These are phyloP conservation scores for Taphrina confusa DNA, from an alignment of 1,139 yeast genomes.

Conservation along the genomic window DNA sequence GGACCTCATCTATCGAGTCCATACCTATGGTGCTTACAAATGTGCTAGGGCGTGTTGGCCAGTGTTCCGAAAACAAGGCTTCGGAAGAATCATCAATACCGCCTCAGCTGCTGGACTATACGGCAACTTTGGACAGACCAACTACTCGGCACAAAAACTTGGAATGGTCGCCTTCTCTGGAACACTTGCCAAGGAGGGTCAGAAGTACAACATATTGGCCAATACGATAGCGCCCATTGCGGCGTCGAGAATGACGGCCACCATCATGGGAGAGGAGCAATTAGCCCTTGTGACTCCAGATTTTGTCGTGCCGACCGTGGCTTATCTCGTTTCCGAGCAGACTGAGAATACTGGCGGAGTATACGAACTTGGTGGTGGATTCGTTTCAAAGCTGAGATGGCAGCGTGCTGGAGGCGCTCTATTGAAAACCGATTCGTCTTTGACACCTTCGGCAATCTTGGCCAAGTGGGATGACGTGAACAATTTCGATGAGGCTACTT, in stretches of 20 bases:
- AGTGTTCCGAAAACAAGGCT: constrained; percentile 75
- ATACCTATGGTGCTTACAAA: constrained; percentile 83
- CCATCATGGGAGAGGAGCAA: constrained; percentile 79
- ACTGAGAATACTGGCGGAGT: constrained; percentile 66
- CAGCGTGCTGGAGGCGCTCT: constrained; percentile 85
- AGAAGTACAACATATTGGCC: constrained; percentile 74
- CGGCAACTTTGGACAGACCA: constrained; percentile 96
- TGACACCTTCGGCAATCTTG: constrained; percentile 84
- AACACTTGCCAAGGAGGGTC: constrained; percentile 93
- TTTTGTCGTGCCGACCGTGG: constrained; percentile 85
- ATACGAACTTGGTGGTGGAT: constrained; percentile 93
- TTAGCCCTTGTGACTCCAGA: constrained; percentile 81
- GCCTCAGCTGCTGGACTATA: constrained; percentile 95
- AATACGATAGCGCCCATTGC: constrained; percentile 94
- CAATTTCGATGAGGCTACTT: constrained; percentile 66
- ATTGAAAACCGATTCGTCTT: constrained; percentile 73
- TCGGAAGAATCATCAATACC: constrained; percentile 86
- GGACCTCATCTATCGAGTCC: constrained; percentile 79
- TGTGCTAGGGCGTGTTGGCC: constrained; percentile 94
- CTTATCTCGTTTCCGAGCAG: constrained; percentile 71
- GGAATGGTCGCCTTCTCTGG: constrained; percentile 90
- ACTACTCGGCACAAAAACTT: constrained; percentile 90
- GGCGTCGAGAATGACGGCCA: constrained; percentile 93
- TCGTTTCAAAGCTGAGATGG: constrained; percentile 90
- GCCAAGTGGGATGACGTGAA: constrained; percentile 64